phyloP scores from a whole-genome alignment of 2,329 filamentous ascomycete species.

The Colletotrichum godetiae region DNA sequence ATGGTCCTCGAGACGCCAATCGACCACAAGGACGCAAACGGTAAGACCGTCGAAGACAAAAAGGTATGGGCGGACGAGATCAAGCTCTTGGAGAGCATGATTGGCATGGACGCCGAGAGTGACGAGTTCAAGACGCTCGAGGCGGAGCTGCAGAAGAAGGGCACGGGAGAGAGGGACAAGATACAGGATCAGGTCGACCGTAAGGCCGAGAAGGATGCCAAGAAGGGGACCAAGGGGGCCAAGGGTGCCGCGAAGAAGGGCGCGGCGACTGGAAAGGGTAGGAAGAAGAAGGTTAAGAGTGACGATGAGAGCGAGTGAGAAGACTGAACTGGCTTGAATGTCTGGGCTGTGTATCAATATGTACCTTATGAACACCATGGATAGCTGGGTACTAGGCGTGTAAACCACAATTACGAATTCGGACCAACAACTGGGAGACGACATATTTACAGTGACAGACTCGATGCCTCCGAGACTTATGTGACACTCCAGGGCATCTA shows the following conservation, averaged over 20 bases:
- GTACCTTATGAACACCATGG: background rate
- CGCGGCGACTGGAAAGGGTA: slow-evolving; percentile 46
- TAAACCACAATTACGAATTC: background rate
- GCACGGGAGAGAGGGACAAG: slow-evolving; percentile 77
- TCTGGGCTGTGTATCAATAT: slow-evolving; percentile 30
- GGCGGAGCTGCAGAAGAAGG: slow-evolving; percentile 72
- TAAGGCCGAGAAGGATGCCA: slow-evolving; percentile 72
- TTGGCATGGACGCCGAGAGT: slow-evolving; percentile 84
- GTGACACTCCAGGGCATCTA: background rate
- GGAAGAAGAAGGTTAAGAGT: slow-evolving; percentile 45
- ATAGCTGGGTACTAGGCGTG: background rate
- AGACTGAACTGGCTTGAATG: background rate
- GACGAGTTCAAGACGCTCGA: slow-evolving; percentile 78
- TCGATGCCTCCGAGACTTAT: background rate
- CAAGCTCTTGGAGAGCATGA: slow-evolving; percentile 88
- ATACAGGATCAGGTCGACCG: slow-evolving; percentile 83
- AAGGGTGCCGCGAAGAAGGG: slow-evolving; percentile 41
- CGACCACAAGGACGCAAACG: slow-evolving; percentile 73
- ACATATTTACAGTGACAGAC: background rate
- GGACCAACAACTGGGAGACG: background rate
- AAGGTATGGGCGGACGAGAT: slow-evolving; percentile 93
- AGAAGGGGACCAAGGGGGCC: slow-evolving; percentile 49
- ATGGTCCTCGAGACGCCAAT: slow-evolving; percentile 98
- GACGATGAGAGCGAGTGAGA: slow-evolving; percentile 48
- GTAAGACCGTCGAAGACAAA: slow-evolving; percentile 80